Conservation (phyloP, 257 asterid species). For the Lycium barbarum region DNA sequence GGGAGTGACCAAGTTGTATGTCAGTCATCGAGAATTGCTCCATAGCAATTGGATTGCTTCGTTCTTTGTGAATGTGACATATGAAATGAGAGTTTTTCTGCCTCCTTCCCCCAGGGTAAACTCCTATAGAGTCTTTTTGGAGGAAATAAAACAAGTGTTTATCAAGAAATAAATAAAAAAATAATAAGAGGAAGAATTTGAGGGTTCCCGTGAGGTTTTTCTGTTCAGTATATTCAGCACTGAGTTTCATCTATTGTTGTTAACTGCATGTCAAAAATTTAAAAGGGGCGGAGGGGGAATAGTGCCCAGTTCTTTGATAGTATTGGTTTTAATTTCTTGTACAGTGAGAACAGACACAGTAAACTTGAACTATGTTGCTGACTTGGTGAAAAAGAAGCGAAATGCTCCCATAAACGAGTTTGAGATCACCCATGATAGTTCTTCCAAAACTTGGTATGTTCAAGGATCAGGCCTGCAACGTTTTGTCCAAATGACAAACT, state of each 20-base stretch:
- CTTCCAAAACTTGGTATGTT: slow-evolving; percentile 71
- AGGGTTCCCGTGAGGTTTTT: neutral
- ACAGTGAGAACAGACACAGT: slow-evolving; percentile 50
- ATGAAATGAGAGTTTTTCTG: neutral
- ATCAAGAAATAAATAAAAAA: neutral
- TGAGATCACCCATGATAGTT: slow-evolving; percentile 66
- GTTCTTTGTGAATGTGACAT: slow-evolving; percentile 10
- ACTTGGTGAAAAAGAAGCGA: slow-evolving; percentile 68
- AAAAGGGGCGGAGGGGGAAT: neutral
- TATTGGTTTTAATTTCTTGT: slow-evolving; percentile 24
- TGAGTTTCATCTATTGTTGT: neutral
- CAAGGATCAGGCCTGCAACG: slow-evolving; percentile 88
- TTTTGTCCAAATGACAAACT: slow-evolving; percentile 97
- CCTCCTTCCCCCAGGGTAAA: neutral
- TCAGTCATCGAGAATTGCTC: neutral
- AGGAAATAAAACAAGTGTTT: neutral
- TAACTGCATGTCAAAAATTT: slow-evolving; percentile 5
- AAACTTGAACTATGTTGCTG: slow-evolving; percentile 73
- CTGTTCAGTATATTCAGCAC: neutral
- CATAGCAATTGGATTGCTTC: neutral
- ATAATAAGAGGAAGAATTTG: neutral
- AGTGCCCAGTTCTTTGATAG: neutral
- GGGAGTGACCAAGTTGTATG: neutral
- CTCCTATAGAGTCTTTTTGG: neutral
- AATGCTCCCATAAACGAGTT: slow-evolving; percentile 81